These are phyloP conservation scores for Citrus sinensis DNA, from an alignment of 345 rosid genomes.

Conservation along the genomic window DNA sequence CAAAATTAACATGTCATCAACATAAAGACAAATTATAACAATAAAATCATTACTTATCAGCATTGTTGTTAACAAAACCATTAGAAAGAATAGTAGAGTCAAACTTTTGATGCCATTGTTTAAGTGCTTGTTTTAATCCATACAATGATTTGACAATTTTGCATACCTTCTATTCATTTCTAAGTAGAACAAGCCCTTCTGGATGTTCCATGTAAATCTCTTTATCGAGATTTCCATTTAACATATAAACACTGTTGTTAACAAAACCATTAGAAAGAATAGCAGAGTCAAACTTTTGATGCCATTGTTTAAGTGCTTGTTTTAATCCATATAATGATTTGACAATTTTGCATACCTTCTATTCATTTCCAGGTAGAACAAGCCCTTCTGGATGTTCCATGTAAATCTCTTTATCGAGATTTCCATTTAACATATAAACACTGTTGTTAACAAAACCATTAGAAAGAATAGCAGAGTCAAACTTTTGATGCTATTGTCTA, in stretches of 20 bases:
- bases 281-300: neutral
- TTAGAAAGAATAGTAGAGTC: neutral
- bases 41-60: neutral
- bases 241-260: neutral
- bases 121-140: conserved; percentile 2
- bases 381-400: neutral
- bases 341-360: neutral
- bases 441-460: too few species aligned
- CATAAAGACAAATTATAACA: neutral
- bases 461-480: too few species aligned
- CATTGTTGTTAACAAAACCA: neutral
- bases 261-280: neutral
- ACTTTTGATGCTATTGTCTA: too few species aligned
- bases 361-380: neutral
- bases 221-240: neutral
- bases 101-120: conserved; percentile 9
- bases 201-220: neutral
- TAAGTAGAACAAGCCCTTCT: neutral
- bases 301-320: conserved; percentile 6
- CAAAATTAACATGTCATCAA: neutral
- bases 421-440: neutral
- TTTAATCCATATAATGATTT: conserved; percentile 3
- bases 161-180: neutral
- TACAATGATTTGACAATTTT: neutral
- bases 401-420: neutral